phyloP scores from a whole-genome alignment of 352 stramenopile genomes.

The Phytophthora nicotianae region DNA sequence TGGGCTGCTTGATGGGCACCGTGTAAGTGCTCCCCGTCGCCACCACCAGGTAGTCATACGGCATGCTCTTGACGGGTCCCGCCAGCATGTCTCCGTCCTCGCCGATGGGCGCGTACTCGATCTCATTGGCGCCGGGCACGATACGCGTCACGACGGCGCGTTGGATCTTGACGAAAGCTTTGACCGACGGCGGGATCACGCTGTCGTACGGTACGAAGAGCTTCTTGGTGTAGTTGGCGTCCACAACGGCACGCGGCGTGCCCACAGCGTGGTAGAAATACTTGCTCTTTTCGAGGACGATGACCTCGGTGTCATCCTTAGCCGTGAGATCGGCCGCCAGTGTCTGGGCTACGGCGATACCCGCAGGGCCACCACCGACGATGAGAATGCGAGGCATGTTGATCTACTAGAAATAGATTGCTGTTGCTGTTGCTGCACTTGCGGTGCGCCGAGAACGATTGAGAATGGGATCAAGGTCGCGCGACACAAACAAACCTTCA shows the following conservation, averaged over 20 bases:
- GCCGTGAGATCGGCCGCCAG: conserved; percentile 41
- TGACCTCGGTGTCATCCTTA: conserved; percentile 44
- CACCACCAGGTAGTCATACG: conserved; percentile 66
- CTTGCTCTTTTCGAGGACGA: conserved; percentile 61
- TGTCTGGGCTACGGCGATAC: conserved; percentile 47
- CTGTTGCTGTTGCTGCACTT: conserved; percentile 1
- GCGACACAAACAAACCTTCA: neutral
- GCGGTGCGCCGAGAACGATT: neutral
- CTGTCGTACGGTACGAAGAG: conserved; percentile 66
- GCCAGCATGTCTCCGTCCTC: conserved; percentile 37
- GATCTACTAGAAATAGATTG: neutral
- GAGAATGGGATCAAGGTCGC: neutral
- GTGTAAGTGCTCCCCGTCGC: conserved; percentile 67
- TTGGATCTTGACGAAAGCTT: conserved; percentile 45
- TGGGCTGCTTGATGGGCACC: conserved; percentile 16
- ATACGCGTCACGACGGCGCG: conserved; percentile 48
- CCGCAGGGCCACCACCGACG: conserved; percentile 52
- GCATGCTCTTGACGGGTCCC: conserved; percentile 36
- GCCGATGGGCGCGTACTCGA: conserved; percentile 41
- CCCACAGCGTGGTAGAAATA: conserved; percentile 57
- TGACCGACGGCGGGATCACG: conserved; percentile 38
- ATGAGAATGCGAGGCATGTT: conserved; percentile 58
- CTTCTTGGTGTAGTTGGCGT: conserved; percentile 47
- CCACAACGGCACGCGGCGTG: conserved; percentile 51
- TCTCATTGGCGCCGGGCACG: conserved; percentile 36